phyloP scores from a whole-genome alignment of 495 filamentous ascomycete species.

The Penicillium subrubescens region DNA sequence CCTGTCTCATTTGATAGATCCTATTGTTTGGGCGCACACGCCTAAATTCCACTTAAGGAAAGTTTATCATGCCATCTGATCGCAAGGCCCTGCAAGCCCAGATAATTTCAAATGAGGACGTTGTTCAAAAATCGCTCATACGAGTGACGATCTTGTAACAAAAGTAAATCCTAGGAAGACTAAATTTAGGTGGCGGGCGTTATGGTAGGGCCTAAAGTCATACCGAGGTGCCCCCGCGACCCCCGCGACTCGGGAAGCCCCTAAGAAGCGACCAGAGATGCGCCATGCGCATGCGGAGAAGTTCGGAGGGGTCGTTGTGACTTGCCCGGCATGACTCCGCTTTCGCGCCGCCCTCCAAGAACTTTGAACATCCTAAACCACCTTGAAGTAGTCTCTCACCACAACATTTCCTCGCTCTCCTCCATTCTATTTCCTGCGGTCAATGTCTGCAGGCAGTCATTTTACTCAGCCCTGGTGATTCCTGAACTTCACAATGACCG shows the following conservation, averaged over 20 bases:
- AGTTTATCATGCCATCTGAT: background rate
- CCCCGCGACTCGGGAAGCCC: constrained; percentile 17
- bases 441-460: constrained; percentile 40
- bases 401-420: background rate
- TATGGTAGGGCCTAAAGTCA: background rate
- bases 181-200: background rate
- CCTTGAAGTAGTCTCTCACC: background rate
- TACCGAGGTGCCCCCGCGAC: constrained; percentile 16
- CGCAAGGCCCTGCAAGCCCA: background rate
- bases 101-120: background rate
- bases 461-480: constrained; percentile 28
- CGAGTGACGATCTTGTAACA: background rate
- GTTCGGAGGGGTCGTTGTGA: constrained; percentile 32
- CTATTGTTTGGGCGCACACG: background rate
- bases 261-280: background rate
- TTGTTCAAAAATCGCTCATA: background rate
- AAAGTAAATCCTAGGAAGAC: background rate
- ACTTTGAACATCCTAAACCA: constrained; percentile 20
- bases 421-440: background rate
- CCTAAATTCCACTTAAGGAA: background rate
- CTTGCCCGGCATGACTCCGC: constrained; percentile 25
- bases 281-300: constrained; percentile 35
- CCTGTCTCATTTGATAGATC: constrained; percentile 7
- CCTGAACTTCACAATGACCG: constrained; percentile 35
- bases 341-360: constrained; percentile 28